Percentiles rank a stretch among this genome's conserved stretches.
Evolutionary conservation across 805 yeast genomes (phyloP).

Genomic region (Scheffersomyces stipitis): DNA sequence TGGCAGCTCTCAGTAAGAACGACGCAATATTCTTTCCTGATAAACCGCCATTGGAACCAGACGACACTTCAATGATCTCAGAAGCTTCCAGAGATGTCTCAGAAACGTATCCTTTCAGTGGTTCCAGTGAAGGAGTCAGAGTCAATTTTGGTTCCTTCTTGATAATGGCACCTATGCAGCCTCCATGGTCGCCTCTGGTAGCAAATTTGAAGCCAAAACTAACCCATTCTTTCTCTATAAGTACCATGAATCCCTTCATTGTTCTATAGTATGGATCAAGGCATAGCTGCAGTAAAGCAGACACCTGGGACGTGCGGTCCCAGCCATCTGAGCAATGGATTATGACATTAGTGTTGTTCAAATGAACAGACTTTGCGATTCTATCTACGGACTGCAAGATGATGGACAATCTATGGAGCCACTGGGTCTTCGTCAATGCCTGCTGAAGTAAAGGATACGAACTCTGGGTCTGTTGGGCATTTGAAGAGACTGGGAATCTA

Average conservation of each 20-base stretch:
- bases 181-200: constrained; percentile 79
- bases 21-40: constrained; percentile 31
- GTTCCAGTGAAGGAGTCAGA: constrained; percentile 8
- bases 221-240: constrained; percentile 93
- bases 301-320: constrained; percentile 93
- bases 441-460: constrained; percentile 40
- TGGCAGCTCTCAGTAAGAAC: constrained; percentile 42
- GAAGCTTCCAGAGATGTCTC: constrained; percentile 6
- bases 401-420: constrained; percentile 73
- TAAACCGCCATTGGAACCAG: constrained; percentile 11
- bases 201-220: constrained; percentile 90
- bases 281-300: constrained; percentile 80
- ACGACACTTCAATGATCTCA: constrained; percentile 5
- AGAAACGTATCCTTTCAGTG: neutral
- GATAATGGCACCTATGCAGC: constrained; percentile 41
- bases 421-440: constrained; percentile 62
- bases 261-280: constrained; percentile 91
- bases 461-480: constrained; percentile 7
- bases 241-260: constrained; percentile 76
- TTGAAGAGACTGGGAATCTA: constrained; percentile 39
- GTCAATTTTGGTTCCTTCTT: constrained; percentile 13
- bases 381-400: constrained; percentile 75
- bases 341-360: constrained; percentile 77
- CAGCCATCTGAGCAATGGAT: constrained; percentile 98
- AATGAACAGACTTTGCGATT: constrained; percentile 76